phyloP scores from a whole-genome alignment of 2,329 filamentous ascomycete genomes.

The Nemania abortiva region DNA sequence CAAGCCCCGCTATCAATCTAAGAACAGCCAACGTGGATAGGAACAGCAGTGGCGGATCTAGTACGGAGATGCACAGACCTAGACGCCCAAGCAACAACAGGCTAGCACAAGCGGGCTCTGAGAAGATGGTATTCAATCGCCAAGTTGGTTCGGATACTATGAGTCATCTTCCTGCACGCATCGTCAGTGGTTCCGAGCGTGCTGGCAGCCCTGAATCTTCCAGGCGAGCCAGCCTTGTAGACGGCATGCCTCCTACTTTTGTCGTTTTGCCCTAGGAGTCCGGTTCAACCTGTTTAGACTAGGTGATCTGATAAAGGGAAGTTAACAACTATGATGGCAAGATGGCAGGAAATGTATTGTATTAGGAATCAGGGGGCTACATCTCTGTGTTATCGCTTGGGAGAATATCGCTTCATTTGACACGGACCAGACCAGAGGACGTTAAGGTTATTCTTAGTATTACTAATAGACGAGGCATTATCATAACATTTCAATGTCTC shows the following conservation, averaged over 20 bases:
- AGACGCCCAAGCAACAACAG: too few species aligned
- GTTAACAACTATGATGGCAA: not conserved
- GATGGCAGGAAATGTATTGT: not conserved
- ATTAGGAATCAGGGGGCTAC: not conserved
- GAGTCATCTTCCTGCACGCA: not conserved
- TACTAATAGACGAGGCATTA: too few species aligned
- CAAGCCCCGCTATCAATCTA: not conserved
- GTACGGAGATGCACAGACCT: too few species aligned
- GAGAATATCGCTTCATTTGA: too few species aligned
- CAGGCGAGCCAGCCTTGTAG: not conserved
- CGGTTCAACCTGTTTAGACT: not conserved
- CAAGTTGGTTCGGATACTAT: not conserved
- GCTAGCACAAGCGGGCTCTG: not conserved
- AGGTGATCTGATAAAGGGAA: not conserved
- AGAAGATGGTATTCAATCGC: not conserved
- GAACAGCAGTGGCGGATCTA: not conserved
- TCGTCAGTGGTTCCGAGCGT: not conserved
- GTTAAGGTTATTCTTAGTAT: too few species aligned
- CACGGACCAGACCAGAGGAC: too few species aligned
- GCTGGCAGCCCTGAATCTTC: not conserved
- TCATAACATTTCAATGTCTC: too few species aligned
- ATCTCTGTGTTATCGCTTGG: too few species aligned
- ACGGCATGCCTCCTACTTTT: not conserved
- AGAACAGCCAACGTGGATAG: not conserved
- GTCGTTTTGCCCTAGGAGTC: not conserved